Evolutionary conservation across 1,284 basidiomycete species (phyloP).

Genomic region (Anthracocystis setariae): DNA sequence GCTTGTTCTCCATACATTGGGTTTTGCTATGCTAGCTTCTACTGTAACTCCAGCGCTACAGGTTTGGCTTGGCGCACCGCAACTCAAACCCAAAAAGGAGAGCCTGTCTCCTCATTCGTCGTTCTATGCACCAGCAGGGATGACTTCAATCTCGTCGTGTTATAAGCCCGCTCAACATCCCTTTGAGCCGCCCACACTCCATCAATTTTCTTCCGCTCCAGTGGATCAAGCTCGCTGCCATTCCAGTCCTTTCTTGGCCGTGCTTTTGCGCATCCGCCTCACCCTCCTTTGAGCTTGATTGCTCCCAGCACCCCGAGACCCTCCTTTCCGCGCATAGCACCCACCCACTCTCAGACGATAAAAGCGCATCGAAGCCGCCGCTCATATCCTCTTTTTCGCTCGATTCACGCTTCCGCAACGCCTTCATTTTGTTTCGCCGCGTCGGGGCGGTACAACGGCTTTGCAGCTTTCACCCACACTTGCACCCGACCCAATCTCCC

Average conservation of each 20-base stretch:
- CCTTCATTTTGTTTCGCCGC: slow-evolving; percentile 17
- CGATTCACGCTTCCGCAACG: slow-evolving; percentile 4
- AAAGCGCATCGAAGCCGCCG: neutral
- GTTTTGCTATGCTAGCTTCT: neutral
- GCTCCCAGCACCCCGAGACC: too few species aligned
- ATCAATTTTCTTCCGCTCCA: neutral
- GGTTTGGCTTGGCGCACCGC: neutral
- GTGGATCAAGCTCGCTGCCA: too few species aligned
- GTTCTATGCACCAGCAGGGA: neutral
- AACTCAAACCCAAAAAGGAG: neutral
- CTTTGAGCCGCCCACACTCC: neutral
- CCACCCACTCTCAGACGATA: neutral
- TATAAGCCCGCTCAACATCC: neutral
- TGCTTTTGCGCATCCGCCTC: too few species aligned
- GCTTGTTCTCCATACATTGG: too few species aligned
- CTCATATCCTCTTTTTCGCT: neutral
- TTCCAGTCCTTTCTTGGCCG: too few species aligned
- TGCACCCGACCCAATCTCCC: neutral
- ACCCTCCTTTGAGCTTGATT: too few species aligned
- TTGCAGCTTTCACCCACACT: neutral
- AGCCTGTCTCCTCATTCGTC: neutral
- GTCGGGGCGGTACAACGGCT: slow-evolving; percentile 1
- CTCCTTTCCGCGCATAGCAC: neutral
- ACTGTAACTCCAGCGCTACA: slow-evolving; percentile 1
- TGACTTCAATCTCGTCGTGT: neutral